phyloP scores from a whole-genome alignment of 108 stramenopile species.

The Epithemia pelagica region DNA sequence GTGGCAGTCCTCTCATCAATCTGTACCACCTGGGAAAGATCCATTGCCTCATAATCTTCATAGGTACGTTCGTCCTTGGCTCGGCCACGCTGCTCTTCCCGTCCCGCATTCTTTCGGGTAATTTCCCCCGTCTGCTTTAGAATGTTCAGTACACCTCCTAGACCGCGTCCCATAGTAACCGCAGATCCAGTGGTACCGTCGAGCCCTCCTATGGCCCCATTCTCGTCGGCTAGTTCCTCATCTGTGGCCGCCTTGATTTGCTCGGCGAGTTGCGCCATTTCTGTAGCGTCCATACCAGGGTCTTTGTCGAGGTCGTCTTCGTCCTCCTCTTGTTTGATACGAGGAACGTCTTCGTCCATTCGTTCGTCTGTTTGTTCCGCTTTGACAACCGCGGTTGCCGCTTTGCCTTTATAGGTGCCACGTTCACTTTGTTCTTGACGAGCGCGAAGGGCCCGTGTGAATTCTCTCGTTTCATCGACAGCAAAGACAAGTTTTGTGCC shows the following conservation, averaged over 20 bases:
- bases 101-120: slow-evolving; percentile 39
- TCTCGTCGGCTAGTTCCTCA: slow-evolving; percentile 21
- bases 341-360: neutral
- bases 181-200: slow-evolving; percentile 47
- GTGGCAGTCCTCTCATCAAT: slow-evolving; percentile 51
- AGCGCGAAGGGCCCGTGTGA: slow-evolving; percentile 69
- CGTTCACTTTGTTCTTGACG: slow-evolving; percentile 60
- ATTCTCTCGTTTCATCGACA: slow-evolving; percentile 78
- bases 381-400: neutral
- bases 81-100: slow-evolving; percentile 78
- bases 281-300: slow-evolving; percentile 23
- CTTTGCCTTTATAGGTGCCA: slow-evolving; percentile 6
- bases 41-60: slow-evolving; percentile 73
- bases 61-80: slow-evolving; percentile 87
- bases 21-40: slow-evolving; percentile 72
- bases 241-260: slow-evolving; percentile 48
- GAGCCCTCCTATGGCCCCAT: neutral
- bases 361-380: neutral
- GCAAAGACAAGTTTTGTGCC: slow-evolving; percentile 32
- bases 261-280: slow-evolving; percentile 60
- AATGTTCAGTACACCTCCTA: slow-evolving; percentile 67
- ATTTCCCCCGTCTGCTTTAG: slow-evolving; percentile 83
- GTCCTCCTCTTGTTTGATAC: slow-evolving; percentile 1
- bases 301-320: neutral
- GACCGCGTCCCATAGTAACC: slow-evolving; percentile 69